A percentile compares a stretch with the other conserved stretches of the same genome.
Conservation (phyloP, 192 early-diverging fungal species). For the Coemansia sp. region DNA sequence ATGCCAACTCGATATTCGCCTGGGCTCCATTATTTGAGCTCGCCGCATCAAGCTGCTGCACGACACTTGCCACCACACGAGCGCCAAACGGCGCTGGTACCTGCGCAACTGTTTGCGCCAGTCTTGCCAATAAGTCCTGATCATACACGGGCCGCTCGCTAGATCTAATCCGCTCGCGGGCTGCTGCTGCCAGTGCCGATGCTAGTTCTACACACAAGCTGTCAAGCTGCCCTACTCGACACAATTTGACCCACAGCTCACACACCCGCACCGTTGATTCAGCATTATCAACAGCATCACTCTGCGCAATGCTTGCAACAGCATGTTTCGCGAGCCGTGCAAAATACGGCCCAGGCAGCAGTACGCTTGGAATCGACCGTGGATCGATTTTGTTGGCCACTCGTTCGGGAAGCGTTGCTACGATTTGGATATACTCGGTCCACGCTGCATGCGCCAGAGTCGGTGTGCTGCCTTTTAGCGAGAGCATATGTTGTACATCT, state of each 20-base stretch:
- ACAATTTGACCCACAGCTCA: slow-evolving; percentile 41
- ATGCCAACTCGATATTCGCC: background rate
- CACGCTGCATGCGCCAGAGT: slow-evolving; percentile 8
- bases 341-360: slow-evolving; percentile 29
- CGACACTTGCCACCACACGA: slow-evolving; percentile 14
- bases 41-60: slow-evolving; percentile 20
- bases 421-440: slow-evolving; percentile 28
- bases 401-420: slow-evolving; percentile 36
- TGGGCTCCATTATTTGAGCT: background rate
- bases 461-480: background rate
- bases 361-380: slow-evolving; percentile 17
- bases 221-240: slow-evolving; percentile 32
- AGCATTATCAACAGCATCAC: background rate
- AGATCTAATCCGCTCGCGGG: background rate
- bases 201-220: slow-evolving; percentile 27
- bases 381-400: slow-evolving; percentile 36
- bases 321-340: slow-evolving; percentile 17
- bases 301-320: slow-evolving; percentile 1
- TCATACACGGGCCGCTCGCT: background rate
- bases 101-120: background rate
- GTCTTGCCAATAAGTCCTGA: background rate
- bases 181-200: slow-evolving; percentile 14
- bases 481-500: background rate
- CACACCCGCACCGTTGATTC: background rate
- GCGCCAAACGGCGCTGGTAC: slow-evolving; percentile 22